These are phyloP conservation scores for Phialophora macrospora DNA, from an alignment of 2,329 filamentous ascomycete genomes.

Conservation along the genomic window DNA sequence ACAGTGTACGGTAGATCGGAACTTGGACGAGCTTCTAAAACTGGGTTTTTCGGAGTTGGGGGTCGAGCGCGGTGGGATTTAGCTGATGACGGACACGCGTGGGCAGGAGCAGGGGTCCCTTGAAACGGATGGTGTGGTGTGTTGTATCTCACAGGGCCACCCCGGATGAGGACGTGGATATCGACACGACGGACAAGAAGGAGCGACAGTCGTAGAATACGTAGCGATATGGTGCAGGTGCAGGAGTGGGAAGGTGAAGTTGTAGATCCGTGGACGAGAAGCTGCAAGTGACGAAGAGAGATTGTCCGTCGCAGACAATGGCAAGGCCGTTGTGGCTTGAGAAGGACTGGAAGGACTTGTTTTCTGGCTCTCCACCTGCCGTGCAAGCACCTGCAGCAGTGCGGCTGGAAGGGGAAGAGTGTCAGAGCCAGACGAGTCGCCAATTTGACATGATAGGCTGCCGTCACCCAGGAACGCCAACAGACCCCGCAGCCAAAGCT, in stretches of 20 bases:
- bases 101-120: constrained; percentile 27
- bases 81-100: constrained; percentile 27
- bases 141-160: constrained; percentile 15
- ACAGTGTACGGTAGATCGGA: constrained; percentile 5
- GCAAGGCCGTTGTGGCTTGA: neutral
- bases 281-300: constrained; percentile 26
- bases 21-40: constrained; percentile 25
- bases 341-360: neutral
- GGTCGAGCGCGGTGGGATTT: constrained; percentile 16
- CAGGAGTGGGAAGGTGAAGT: constrained; percentile 20
- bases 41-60: constrained; percentile 26
- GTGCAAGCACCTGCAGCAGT: constrained; percentile 18
- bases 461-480: neutral
- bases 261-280: constrained; percentile 19
- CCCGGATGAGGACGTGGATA: constrained; percentile 1
- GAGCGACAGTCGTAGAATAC: constrained; percentile 38
- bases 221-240: neutral
- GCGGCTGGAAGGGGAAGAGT: constrained; percentile 14
- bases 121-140: constrained; percentile 14
- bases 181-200: constrained; percentile 36
- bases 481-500: constrained; percentile 1
- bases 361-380: neutral
- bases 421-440: constrained; percentile 10
- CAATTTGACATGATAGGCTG: constrained; percentile 1
- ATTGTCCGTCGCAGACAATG: constrained; percentile 9